Conservation (phyloP, 805 yeast species). For the Schwanniomyces sp. region DNA sequence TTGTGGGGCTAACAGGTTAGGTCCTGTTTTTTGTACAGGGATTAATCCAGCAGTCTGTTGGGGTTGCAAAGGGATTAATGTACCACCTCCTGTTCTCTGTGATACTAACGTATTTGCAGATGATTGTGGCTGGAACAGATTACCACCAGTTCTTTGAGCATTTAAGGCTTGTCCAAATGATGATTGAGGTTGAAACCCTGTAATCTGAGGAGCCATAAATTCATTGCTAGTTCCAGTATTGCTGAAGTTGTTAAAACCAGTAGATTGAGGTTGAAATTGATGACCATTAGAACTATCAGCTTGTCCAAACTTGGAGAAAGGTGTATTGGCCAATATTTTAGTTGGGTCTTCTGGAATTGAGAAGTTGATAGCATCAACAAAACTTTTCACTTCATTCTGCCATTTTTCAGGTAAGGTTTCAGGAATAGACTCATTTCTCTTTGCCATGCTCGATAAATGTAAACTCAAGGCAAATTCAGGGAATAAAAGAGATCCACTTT, state of each 20-base stretch:
- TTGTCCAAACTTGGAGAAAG: slow-evolving; percentile 32
- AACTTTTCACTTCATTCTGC: slow-evolving; percentile 80
- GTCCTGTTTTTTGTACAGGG: slow-evolving; percentile 45
- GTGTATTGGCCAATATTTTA: slow-evolving; percentile 43
- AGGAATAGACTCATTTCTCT: slow-evolving; percentile 80
- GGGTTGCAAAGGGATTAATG: slow-evolving; percentile 50
- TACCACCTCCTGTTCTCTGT: slow-evolving; percentile 48
- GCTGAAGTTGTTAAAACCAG: slow-evolving; percentile 20
- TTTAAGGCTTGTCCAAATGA: slow-evolving; percentile 17
- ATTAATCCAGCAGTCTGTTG: slow-evolving; percentile 72
- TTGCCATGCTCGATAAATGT: slow-evolving; percentile 76
- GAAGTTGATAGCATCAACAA: slow-evolving; percentile 86
- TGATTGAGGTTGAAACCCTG: slow-evolving; percentile 42
- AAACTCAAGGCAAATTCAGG: slow-evolving; percentile 94
- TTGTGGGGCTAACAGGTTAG: slow-evolving; percentile 11
- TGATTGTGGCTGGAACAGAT: slow-evolving; percentile 22
- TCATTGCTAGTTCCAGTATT: slow-evolving; percentile 7
- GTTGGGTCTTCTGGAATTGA: slow-evolving; percentile 61
- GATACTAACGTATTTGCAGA: slow-evolving; percentile 20
- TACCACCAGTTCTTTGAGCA: slow-evolving; percentile 9
- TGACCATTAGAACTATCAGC: slow-evolving; percentile 5
- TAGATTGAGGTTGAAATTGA: slow-evolving; percentile 22
- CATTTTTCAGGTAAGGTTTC: slow-evolving; percentile 66
- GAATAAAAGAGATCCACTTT: slow-evolving; percentile 79
- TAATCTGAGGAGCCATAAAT: slow-evolving; percentile 14